Evolutionary conservation across 495 filamentous ascomycete genomes (phyloP), one percentile per base, ranked within the genome.

Genomic region (Xylaria telfairii): DNA sequence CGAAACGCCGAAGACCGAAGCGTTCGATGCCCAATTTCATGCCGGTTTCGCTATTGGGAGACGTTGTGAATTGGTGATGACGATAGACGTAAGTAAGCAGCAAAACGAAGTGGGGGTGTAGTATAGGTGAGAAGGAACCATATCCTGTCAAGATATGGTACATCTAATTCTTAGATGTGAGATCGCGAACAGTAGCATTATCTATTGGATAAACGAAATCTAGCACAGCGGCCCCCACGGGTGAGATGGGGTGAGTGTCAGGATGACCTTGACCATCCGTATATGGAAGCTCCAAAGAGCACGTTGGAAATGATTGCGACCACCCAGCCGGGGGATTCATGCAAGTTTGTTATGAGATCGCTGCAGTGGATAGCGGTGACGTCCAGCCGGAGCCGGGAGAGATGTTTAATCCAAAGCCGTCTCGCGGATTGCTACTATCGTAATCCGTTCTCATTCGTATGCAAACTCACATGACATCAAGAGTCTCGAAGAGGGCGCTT

Each of bases 121-220:
- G 2, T 10, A 12, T 46, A 49, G 49, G 28, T 53, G 32, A 26
- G 64, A 37, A 21, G 24, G 28, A 66, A 54, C 64, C 64, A 7
- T 44, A 65, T 49, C 24, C 26, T 51, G 7, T 19, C 17, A 44
- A 32, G 17, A 24, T 65, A 17, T 37, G 62, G 62, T 51, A 34
- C 44, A 65, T 65, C 42, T 34, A 24, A 32, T 49, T 65, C 30
- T 42, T 10, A 65, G 30, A 49, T 65, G 46, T 46, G 62, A 65
- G 62, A 65, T 65, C 62, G 19, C 62, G 21, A 65, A 51, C 6
- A 46, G 30, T 6, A n/a, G 62, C 17, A 37, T 34, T 51, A 37
- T 28, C 62, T 51, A 65, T 65, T 51, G 46, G 62, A 32, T 64
- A 64, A 47, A 39, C 21, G 59, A 62, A 62, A 62, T 62, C 37